Evolutionary conservation across 2,329 filamentous ascomycete genomes (phyloP), one percentile per base, ranked within the genome.

Genomic region (Sporothrix euskadiensis): DNA sequence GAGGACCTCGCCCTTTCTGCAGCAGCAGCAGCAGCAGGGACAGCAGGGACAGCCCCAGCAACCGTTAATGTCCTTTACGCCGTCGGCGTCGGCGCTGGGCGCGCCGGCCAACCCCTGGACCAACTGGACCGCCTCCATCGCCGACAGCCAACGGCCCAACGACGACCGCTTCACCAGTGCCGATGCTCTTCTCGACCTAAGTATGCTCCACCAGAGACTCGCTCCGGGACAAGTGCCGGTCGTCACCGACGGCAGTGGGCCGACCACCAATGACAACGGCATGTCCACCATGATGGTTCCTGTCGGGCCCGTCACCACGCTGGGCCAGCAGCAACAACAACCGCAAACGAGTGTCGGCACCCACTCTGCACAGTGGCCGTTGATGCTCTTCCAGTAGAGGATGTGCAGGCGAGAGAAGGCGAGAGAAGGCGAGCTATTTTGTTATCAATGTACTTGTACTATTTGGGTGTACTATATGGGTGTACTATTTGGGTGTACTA

Each of bases 111-210:
- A 84, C 74, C 82, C 85, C 0, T 88, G 86, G 86, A 83, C 86
- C 19, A 84, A 88, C 79, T 88, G 87, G 87, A 85, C 85, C 9
- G 82, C 83, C 0, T 85, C 85, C 71, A 84, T 88, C 39, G 82
- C 84, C 47, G 84, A 86, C 75, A 84, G 79, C 47, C 84, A 86
- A 73, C 61, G 22, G 61, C 39, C 39, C 61, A 84, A 86, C 61
- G 82, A 84, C 32, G 87, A 84, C 78, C 71, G 54, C 14, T 73
- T 74, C 12, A 49, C 56, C 3, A 84, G 84, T 74, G 85, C 85
- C 39, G 84, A 81, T 63, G 83, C 85, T 16, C 79, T 88, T 14
- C 79, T 88, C 75, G 85, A 83, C 0, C 80, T 88, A 3, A 85
- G 84, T 2, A 80, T 79, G 22, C 80, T 52, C n/a, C 76, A 75